Conservation (phyloP, 176 grass and related monocot species). For the Zizania latifolia region DNA sequence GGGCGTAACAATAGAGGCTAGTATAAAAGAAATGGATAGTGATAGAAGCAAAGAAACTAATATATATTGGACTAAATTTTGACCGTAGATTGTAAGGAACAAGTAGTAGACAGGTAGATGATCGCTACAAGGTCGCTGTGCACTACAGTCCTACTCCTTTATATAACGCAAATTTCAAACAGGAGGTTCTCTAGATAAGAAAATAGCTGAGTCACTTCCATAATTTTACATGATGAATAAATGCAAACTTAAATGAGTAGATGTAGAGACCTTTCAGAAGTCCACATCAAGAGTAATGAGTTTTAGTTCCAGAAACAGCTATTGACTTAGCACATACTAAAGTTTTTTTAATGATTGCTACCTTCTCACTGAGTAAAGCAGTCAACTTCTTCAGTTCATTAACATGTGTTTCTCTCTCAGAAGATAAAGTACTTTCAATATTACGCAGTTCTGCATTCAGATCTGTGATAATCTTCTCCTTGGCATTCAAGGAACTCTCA, state of each 20-base stretch:
- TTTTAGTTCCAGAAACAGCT: slow-evolving; percentile 3
- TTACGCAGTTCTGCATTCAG: slow-evolving; percentile 96
- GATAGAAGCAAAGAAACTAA: slow-evolving; percentile 5
- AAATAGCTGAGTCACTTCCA: neutral
- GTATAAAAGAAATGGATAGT: neutral
- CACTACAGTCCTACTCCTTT: neutral
- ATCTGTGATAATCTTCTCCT: slow-evolving; percentile 98
- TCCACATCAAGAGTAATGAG: slow-evolving; percentile 10
- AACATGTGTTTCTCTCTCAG: slow-evolving; percentile 79
- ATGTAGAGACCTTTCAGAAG: neutral
- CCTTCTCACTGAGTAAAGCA: slow-evolving; percentile 86
- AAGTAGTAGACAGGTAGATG: slow-evolving; percentile 1
- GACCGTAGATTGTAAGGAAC: neutral
- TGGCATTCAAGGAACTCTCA: slow-evolving; percentile 94
- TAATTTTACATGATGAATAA: neutral
- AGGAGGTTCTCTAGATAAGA: neutral
- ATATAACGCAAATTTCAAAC: neutral
- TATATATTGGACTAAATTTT: neutral
- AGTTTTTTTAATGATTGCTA: slow-evolving; percentile 17
- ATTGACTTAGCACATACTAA: neutral
- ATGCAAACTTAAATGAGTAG: neutral
- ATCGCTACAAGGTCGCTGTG: neutral
- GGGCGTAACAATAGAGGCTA: neutral
- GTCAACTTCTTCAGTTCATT: slow-evolving; percentile 91
- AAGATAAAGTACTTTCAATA: slow-evolving; percentile 75